A percentile compares a stretch with the other conserved stretches of the same genome.
Evolutionary conservation across 208 protist genomes (phyloP).

Genomic region (Wallacemonas sp.): DNA sequence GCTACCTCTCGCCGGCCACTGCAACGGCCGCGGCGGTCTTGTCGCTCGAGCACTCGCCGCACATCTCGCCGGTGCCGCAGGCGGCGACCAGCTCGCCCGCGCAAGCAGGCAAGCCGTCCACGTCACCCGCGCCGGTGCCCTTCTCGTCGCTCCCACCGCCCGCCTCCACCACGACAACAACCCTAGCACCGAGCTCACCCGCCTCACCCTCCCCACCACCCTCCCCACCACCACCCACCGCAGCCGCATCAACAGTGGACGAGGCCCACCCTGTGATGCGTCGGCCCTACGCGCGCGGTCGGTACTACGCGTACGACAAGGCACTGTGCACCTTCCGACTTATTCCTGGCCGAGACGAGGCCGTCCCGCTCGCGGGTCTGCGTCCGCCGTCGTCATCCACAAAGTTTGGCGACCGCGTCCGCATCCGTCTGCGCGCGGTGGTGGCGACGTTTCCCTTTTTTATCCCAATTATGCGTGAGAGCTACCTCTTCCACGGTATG

Average conservation of each 20-base stretch:
- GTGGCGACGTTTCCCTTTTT: conserved; percentile 66
- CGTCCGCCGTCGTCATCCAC: conserved; percentile 2
- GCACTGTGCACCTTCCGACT: conserved; percentile 24
- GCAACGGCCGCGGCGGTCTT: background rate
- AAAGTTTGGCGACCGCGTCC: conserved; percentile 14
- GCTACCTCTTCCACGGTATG: conserved; percentile 53
- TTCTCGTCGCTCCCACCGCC: no score
- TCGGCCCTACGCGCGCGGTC: conserved; percentile 24
- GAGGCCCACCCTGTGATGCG: background rate
- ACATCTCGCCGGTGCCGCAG: background rate
- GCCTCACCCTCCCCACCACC: background rate
- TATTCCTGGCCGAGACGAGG: conserved; percentile 26
- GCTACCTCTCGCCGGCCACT: background rate
- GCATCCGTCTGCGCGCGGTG: conserved; percentile 40
- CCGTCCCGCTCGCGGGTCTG: conserved; percentile 22
- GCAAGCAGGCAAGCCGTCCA: no score
- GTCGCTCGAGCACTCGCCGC: background rate
- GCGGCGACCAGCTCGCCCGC: no score
- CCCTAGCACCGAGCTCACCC: no score
- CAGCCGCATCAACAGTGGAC: background rate
- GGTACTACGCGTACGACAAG: conserved; percentile 35
- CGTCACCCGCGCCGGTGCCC: no score
- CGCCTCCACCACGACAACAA: no score
- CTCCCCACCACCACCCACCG: background rate
- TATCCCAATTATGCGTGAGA: conserved; percentile 53